Base-by-base conservation (phyloP, 192 early-diverging fungal species). In the Coemansia sp. region DNA sequence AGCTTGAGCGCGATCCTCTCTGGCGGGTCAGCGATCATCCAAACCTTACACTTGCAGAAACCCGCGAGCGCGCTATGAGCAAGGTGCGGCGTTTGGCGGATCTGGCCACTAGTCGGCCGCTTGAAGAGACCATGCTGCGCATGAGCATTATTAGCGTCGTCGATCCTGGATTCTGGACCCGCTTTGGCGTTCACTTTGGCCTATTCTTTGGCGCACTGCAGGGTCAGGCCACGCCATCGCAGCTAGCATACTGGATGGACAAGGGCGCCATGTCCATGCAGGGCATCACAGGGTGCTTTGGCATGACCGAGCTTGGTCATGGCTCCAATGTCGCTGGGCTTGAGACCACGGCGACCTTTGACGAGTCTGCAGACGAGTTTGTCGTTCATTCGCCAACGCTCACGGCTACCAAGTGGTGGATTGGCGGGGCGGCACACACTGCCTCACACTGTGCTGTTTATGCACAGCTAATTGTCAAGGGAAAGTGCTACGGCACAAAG, bases 331-430 rank as follows among this genome's bases (percentile, higher is more conserved):
- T 94, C 27, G 86, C 89, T 9, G 93, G 89, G n/a, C 78, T 96
- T 9, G 93, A 96, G 60, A 96, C 93, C 30, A 96, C 89, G 9
- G 93, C 93, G 13, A 96, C 93, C 4, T 89, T 87, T 65, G 91
- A 93, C 67, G 84, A 85, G 55, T 71, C 81, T 14, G 80, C 91
- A 0, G 88, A 93, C 60, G 90, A 96, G 69, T 96, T 94, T 64
- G 67, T 91, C 47, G 89, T 96, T 53, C 88, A 90, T 57, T 87
- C 89, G 41, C 89, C 89, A 11, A 84, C 85, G 9, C 59, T 90
- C 17, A 86, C 86, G 10, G 86, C 90, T 25, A 96, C 92, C 42
- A 94, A 96, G 77, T 96, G 93, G 93, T 96, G 93, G 93, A 96
- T 96, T 69, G 93, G 93, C 61, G 91, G 91, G 53, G 93, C 93